phyloP scores from a whole-genome alignment of 495 filamentous ascomycete genomes.

The Aspergillus sclerotioniger region DNA sequence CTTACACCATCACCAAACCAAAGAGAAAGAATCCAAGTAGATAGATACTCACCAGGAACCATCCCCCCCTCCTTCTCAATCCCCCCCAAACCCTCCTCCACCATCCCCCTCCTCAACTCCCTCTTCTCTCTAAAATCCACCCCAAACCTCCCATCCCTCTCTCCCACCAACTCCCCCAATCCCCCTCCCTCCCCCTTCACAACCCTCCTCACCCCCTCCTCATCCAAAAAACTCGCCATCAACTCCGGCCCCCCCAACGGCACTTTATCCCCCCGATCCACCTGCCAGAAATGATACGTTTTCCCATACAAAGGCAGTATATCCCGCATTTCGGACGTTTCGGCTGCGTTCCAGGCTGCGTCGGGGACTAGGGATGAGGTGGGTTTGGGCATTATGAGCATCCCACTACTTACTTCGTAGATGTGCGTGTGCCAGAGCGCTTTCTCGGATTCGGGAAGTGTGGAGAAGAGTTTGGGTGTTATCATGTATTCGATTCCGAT shows the following conservation, averaged over 20 bases:
- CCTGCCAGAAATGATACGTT: slow-evolving; percentile 87
- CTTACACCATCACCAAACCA: background rate
- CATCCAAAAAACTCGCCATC: slow-evolving; percentile 70
- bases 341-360: slow-evolving; percentile 67
- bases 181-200: slow-evolving; percentile 50
- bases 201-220: slow-evolving; percentile 47
- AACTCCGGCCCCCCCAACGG: slow-evolving; percentile 73
- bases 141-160: slow-evolving; percentile 66
- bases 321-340: slow-evolving; percentile 77
- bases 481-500: slow-evolving; percentile 96
- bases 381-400: slow-evolving; percentile 72
- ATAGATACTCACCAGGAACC: background rate
- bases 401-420: slow-evolving; percentile 83
- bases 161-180: slow-evolving; percentile 57
- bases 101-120: slow-evolving; percentile 60
- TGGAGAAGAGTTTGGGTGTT: slow-evolving; percentile 63
- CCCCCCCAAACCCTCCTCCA: slow-evolving; percentile 46
- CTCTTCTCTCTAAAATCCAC: slow-evolving; percentile 59
- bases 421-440: slow-evolving; percentile 79
- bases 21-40: background rate
- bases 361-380: slow-evolving; percentile 55
- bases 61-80: slow-evolving; percentile 47
- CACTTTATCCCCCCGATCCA: slow-evolving; percentile 73
- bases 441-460: slow-evolving; percentile 65
- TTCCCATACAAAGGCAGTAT: slow-evolving; percentile 77